Evolutionary conservation across 345 rosid genomes (phyloP).

Genomic region (Limnanthes douglasii): DNA sequence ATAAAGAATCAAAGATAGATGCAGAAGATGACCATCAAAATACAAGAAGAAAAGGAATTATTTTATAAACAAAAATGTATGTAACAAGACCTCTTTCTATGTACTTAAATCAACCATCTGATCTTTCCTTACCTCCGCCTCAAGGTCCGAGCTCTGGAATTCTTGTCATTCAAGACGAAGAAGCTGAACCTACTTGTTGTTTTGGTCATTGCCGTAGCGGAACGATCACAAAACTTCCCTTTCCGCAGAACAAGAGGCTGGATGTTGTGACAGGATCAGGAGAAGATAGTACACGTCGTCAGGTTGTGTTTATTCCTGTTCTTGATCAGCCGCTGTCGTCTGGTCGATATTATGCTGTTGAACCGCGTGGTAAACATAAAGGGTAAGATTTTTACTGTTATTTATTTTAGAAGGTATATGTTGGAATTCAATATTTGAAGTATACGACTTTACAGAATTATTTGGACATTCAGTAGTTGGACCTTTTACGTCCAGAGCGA

Average conservation of each 20-base stretch:
- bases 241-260: conserved; percentile 45
- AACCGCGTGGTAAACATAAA: conserved; percentile 40
- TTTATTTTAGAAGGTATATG: no score
- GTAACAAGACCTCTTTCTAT: conserved; percentile 24
- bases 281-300: no score
- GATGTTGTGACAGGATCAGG: no score
- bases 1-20: no score
- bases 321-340: conserved; percentile 55
- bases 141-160: conserved; percentile 50
- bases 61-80: conserved; percentile 21
- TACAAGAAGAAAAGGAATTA: no score
- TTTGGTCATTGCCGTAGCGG: conserved; percentile 20
- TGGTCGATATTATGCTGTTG: conserved; percentile 42
- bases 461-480: no score
- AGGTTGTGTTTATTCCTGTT: conserved; percentile 53
- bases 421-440: no score
- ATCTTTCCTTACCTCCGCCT: conserved; percentile 20
- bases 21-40: no score
- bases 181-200: conserved; percentile 27
- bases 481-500: no score
- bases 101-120: conserved; percentile 23
- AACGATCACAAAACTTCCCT: conserved; percentile 20
- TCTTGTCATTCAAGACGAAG: conserved; percentile 48
- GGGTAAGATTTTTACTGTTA: no score
- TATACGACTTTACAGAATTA: no score